phyloP scores from a whole-genome alignment of 2,329 filamentous ascomycete genomes.

The Aureobasidium mangrovei region DNA sequence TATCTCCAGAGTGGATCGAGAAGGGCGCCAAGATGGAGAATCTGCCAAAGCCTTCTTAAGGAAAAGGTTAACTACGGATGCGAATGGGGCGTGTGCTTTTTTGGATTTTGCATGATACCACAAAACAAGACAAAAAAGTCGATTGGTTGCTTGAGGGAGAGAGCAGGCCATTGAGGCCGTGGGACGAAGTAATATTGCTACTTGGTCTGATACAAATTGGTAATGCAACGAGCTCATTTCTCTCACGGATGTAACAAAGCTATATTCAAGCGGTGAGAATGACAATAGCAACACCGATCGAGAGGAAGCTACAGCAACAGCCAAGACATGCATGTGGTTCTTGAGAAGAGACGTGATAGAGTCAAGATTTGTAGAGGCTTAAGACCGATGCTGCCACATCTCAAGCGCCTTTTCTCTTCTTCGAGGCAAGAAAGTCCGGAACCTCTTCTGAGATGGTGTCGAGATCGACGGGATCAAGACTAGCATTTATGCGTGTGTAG shows the following conservation, averaged over 20 bases:
- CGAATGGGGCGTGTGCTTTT: background rate
- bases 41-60: constrained; percentile 46
- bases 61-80: background rate
- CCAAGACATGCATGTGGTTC: background rate
- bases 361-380: background rate
- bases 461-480: background rate
- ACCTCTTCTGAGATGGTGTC: background rate
- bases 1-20: constrained; percentile 66
- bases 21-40: constrained; percentile 63
- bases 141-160: background rate
- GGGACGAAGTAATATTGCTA: background rate
- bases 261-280: too few relatives aligned
- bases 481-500: background rate
- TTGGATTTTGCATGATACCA: background rate
- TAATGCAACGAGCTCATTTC: background rate
- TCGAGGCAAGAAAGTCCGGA: background rate
- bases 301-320: background rate
- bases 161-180: background rate
- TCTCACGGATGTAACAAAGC: too few relatives aligned
- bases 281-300: background rate
- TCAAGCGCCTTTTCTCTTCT: background rate
- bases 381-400: background rate
- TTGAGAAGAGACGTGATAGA: background rate
- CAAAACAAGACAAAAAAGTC: background rate
- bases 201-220: background rate